Evolutionary conservation across 345 rosid genomes (phyloP), one percentile per base, ranked within the genome.

Genomic region (Populus deltoides): DNA sequence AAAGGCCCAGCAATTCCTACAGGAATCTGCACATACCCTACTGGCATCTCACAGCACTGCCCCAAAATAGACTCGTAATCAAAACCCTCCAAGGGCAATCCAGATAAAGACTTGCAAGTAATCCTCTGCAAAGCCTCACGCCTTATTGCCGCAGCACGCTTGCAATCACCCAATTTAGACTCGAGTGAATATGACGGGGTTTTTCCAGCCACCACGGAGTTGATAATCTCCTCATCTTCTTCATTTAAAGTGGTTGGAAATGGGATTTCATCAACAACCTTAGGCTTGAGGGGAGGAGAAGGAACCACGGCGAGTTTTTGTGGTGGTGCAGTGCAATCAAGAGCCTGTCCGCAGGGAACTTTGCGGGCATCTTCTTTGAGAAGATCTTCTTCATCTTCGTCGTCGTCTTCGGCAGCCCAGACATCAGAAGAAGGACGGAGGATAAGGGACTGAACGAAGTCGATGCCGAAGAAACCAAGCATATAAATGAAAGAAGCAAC

Each of bases 21-120:
- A 0, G 89, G 89, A 17, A 86, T 84, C 83, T 86, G 89, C 38
- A 86, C 84, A 36, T 86, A 84, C 51, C 89, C 89, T 5, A 86
- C 75, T 1, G 89, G 86, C 87, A 86, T 84, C 78, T 86, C 89
- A 38, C 89, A 86, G 80, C 89, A 86, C 83, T 84, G 89, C 53
- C 87, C 86, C 45, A 84, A 63, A 57, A 86, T 84, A 1, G 89
- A 84, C 31, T 78, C 62, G 78, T 84, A 86, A 75, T 84, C 78
- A 29, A 84, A 84, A 1, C 86, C 86, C 7, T 81, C 87, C 55
- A 84, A 47, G 0, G 89, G 89, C 61, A 86, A 72, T 6, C 87
- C 87, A 0, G 51, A n/a, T 4, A 82, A 83, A 4, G 87, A 85
- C 74, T 71, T 77, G 1, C 85, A 83, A 2, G 86, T 80, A 36